Evolutionary conservation across 2,329 filamentous ascomycete species (phyloP).

Genomic region (Neocatenulostroma microsporum): DNA sequence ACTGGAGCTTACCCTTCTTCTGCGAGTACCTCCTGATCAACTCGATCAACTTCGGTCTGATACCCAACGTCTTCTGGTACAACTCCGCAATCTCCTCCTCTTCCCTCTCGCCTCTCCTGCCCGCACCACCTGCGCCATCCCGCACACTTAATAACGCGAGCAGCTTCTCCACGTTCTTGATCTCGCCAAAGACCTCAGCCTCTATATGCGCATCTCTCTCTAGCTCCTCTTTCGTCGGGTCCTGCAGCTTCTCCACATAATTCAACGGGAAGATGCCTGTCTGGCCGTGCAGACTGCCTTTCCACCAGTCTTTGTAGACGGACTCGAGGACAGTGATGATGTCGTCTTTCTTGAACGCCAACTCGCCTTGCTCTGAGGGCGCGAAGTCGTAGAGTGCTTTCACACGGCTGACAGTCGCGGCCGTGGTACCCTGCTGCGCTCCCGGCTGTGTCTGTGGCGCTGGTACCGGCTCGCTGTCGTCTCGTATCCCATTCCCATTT

Average conservation of each 20-base stretch:
- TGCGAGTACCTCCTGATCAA: conserved; percentile 98
- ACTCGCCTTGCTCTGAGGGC: conserved; percentile 84
- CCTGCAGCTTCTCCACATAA: conserved; percentile 85
- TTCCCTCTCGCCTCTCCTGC: conserved; percentile 57
- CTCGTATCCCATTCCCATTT: not conserved
- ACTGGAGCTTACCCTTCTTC: conserved; percentile 75
- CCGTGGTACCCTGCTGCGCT: conserved; percentile 68
- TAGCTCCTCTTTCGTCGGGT: conserved; percentile 32
- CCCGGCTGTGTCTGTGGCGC: conserved; percentile 31
- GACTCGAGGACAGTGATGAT: conserved; percentile 96
- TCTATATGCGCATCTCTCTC: conserved; percentile 97
- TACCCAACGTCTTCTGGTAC: conserved; percentile 89
- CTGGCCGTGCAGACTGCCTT: conserved; percentile 84
- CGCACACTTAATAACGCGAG: conserved; percentile 86
- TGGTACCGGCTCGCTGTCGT: conserved; percentile 12
- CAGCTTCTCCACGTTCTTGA: conserved; percentile 71
- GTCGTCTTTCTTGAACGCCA: conserved; percentile 94
- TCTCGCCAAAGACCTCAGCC: conserved; percentile 66
- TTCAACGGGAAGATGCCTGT: conserved; percentile 98
- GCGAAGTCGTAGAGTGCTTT: conserved; percentile 90
- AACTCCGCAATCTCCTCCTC: conserved; percentile 90
- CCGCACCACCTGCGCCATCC: conserved; percentile 42
- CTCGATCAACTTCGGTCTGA: conserved; percentile 93
- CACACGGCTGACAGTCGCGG: conserved; percentile 90
- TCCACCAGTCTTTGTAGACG: conserved; percentile 99